Evolutionary conservation across 768 basidiomycete genomes (phyloP).

Genomic region (Leucosporidium yakuticum): DNA sequence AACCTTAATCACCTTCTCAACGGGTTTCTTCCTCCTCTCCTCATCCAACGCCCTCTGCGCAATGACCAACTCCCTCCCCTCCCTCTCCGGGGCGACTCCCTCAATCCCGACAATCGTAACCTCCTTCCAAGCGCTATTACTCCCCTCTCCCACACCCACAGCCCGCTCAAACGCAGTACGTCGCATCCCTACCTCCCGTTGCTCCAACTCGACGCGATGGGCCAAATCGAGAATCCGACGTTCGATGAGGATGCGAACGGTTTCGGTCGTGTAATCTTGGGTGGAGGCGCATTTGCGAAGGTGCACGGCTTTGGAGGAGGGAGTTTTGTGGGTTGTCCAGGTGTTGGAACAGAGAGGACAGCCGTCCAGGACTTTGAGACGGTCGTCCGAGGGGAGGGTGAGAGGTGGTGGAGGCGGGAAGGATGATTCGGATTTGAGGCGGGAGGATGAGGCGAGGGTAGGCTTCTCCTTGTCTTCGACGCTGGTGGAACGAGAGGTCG

Average conservation of each 20-base stretch:
- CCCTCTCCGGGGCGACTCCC: background rate
- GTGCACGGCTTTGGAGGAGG: slow-evolving; percentile 5
- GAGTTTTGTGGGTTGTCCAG: slow-evolving; percentile 11
- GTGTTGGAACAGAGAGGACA: slow-evolving; percentile 16
- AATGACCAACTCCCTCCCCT: background rate
- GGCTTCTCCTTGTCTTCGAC: too few relatives aligned
- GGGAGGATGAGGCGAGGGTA: background rate
- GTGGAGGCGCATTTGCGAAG: slow-evolving; percentile 17
- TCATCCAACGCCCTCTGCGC: slow-evolving; percentile 19
- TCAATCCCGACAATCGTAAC: slow-evolving; percentile 26
- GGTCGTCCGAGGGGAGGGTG: slow-evolving; percentile 17
- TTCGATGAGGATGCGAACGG: slow-evolving; percentile 13
- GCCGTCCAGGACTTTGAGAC: slow-evolving; percentile 9
- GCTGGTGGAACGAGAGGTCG: background rate
- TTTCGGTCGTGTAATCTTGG: slow-evolving; percentile 1
- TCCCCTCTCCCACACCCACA: slow-evolving; percentile 25
- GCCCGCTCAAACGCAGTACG: slow-evolving; percentile 17
- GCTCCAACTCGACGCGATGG: background rate
- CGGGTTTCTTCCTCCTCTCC: slow-evolving; percentile 11
- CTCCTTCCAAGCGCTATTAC: background rate
- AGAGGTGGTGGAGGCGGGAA: background rate
- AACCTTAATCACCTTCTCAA: slow-evolving; percentile 3
- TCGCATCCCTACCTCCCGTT: background rate
- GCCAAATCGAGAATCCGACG: slow-evolving; percentile 4
- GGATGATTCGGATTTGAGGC: background rate